phyloP scores from a whole-genome alignment of 169 alveolate species.

The Cryptosporidium felis region DNA sequence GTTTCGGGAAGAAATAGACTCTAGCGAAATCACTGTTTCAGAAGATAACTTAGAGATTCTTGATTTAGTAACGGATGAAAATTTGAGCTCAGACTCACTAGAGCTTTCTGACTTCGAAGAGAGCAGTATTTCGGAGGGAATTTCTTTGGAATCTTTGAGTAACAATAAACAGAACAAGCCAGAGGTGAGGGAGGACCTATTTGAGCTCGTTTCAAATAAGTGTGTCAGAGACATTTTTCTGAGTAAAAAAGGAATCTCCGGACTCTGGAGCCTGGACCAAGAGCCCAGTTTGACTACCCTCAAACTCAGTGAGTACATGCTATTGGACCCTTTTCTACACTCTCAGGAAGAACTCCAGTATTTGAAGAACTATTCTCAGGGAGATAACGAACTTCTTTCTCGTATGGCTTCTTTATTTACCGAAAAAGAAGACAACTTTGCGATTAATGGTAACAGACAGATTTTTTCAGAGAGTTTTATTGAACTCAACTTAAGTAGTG shows the following conservation, averaged over 20 bases:
- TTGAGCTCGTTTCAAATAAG: neutral
- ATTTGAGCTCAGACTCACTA: neutral
- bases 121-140: neutral
- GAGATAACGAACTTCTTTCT: too few relatives aligned
- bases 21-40: neutral
- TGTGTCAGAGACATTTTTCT: neutral
- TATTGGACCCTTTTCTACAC: constrained; percentile 56
- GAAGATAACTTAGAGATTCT: neutral
- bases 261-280: too few relatives aligned
- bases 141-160: neutral
- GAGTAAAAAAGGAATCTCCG: neutral
- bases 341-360: constrained; percentile 9
- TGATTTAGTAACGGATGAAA: neutral
- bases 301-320: neutral
- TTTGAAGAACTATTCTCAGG: too few relatives aligned
- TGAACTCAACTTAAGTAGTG: neutral
- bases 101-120: neutral
- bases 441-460: constrained; percentile 25
- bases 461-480: neutral
- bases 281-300: too few relatives aligned
- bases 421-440: neutral
- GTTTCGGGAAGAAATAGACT: neutral
- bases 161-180: neutral
- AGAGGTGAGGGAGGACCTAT: neutral
- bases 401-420: too few relatives aligned